Base-by-base conservation (phyloP, 2,329 filamentous ascomycete species). In the Pseudogymnoascus sp. region DNA sequence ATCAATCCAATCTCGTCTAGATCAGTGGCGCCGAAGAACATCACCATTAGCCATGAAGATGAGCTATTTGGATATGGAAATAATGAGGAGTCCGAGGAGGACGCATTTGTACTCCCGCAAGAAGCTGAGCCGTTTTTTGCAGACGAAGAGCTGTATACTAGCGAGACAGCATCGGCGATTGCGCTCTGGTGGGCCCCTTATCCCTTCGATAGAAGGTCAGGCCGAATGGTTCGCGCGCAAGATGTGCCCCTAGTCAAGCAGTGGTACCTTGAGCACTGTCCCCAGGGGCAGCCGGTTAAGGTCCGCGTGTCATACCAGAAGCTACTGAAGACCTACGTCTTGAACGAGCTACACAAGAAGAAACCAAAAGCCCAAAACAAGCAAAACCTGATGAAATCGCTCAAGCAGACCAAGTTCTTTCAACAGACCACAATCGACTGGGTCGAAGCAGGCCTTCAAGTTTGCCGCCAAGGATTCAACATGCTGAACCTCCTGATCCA, bases 371-470 rank as follows among this genome's bases (percentile, higher is more conserved):
- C 94, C 3, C 87, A 96, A 67, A 96, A 92, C 77, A 96, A 93
- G 72, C 94, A 99, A 71, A 91, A 95, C 69, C 76, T 99, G 62
- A 83, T 97, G 72, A 86, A 85, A 68, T 95, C 91, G 7, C 76
- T 99, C 66, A 97, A 97, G 75, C 87, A 91, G 67, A 99, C 94
- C 57, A 99, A 99, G 71, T 99, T 99, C 78, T 99, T 99, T 81
- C 95, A 99, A 75, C 94, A 97, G 75, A 99, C 94, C 2, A 96
- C 91, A 7, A 97, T 99, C 65, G 94, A 99, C 73, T 99, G 94
- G 94, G 94, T 99, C 41, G 94, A 99, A 77, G 94, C 95, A 68
- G 94, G 95, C 77, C 81, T 99, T 71, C 95, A 99, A 77, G 94
- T 99, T 64, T 99, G 94, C 74, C 86, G 94, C 58, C 94, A 99